phyloP scores from a whole-genome alignment of 1,284 basidiomycete species.

The Cryptococcus sp. region DNA sequence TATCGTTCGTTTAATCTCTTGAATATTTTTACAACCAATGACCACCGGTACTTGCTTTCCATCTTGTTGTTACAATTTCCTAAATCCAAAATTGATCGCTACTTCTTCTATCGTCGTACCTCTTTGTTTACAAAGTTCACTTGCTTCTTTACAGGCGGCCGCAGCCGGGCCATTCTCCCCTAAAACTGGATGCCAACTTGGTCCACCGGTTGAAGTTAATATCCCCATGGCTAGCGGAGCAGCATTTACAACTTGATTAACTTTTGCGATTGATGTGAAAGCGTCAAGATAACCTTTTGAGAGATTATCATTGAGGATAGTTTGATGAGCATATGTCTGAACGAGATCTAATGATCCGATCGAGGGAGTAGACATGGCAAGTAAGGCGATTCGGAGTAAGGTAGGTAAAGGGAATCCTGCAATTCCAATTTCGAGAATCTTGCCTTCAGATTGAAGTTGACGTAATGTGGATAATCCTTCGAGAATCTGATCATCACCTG shows the following conservation, averaged over 20 bases:
- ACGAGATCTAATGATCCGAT: conserved; percentile 67
- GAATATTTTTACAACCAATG: conserved; percentile 64
- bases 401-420: conserved; percentile 84
- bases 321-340: conserved; percentile 81
- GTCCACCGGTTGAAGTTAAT: conserved; percentile 60
- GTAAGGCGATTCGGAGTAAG: conserved; percentile 73
- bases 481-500: conserved; percentile 75
- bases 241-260: conserved; percentile 71
- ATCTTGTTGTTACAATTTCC: conserved; percentile 43
- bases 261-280: conserved; percentile 57
- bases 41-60: conserved; percentile 60
- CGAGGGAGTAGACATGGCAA: conserved; percentile 63
- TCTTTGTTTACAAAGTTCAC: conserved; percentile 13
- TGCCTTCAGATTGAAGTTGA: conserved; percentile 70
- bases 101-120: conserved; percentile 58
- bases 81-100: conserved; percentile 68
- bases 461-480: conserved; percentile 68
- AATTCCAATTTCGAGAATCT: conserved; percentile 76
- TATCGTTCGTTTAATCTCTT: conserved; percentile 70
- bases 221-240: conserved; percentile 92
- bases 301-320: conserved; percentile 72
- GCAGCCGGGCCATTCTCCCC: conserved; percentile 12
- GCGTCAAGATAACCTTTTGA: conserved; percentile 56
- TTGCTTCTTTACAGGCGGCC: conserved; percentile 22
- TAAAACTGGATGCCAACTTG: conserved; percentile 78